These are phyloP conservation scores for Rhynchosporium graminicola DNA, from an alignment of 2,329 filamentous ascomycete species.

Conservation along the genomic window DNA sequence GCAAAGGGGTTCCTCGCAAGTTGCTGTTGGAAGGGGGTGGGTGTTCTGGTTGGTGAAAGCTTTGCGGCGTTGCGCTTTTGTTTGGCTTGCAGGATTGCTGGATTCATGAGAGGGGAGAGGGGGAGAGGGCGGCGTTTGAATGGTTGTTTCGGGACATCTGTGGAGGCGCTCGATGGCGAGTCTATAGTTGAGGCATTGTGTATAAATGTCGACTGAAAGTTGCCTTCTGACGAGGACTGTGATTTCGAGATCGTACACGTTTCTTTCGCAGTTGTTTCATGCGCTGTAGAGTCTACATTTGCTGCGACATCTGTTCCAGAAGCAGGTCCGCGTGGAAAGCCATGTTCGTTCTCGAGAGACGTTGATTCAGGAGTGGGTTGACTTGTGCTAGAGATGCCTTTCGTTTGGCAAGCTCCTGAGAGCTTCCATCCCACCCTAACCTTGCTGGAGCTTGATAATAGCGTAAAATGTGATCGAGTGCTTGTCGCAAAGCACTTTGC, in stretches of 20 bases:
- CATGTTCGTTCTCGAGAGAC: not conserved
- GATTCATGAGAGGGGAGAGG: slow-evolving; percentile 51
- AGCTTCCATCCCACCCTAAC: slow-evolving; percentile 1
- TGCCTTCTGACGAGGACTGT: not conserved
- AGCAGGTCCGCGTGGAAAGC: too few relatives aligned
- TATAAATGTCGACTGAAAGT: not conserved
- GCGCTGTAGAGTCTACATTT: not conserved
- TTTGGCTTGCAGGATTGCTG: slow-evolving; percentile 42
- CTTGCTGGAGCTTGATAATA: not conserved
- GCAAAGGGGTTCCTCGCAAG: slow-evolving; percentile 66
- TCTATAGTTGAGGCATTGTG: not conserved
- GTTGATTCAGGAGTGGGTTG: not conserved
- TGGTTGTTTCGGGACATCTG: not conserved
- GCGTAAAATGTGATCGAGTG: slow-evolving; percentile 2
- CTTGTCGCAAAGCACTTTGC: slow-evolving; percentile 20
- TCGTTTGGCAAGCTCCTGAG: not conserved
- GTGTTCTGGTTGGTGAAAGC: slow-evolving; percentile 43
- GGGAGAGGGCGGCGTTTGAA: slow-evolving; percentile 41
- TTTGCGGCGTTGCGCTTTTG: slow-evolving; percentile 35
- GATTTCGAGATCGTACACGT: not conserved
- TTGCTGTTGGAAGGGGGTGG: slow-evolving; percentile 53
- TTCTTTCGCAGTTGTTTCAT: not conserved
- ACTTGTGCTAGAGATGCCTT: not conserved
- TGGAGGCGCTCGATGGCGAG: too few relatives aligned
- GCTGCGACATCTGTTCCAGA: too few relatives aligned